Conservation (phyloP, 495 filamentous ascomycete species). For the Penicillium coprophilum region DNA sequence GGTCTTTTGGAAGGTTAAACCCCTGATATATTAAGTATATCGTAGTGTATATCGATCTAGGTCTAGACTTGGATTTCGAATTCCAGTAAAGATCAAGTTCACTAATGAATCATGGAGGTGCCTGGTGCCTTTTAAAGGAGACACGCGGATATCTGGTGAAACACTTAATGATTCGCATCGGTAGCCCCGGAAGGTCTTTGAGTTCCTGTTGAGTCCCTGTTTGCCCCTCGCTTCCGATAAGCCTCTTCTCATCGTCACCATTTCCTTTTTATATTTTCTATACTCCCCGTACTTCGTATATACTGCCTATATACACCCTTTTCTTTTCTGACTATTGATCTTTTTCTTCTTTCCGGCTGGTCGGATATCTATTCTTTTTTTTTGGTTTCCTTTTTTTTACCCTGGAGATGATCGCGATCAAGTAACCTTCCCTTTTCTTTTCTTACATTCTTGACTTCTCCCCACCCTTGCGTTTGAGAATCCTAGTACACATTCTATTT, state of each 20-base stretch:
- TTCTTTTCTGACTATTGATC: slow-evolving; percentile 4
- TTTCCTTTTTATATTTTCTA: slow-evolving; percentile 1
- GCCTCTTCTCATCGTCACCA: slow-evolving; percentile 33
- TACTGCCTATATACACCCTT: background rate
- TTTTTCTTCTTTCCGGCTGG: slow-evolving; percentile 7
- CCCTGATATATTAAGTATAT: background rate
- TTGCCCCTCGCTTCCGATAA: slow-evolving; percentile 34
- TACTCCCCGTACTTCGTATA: no score
- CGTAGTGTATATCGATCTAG: background rate
- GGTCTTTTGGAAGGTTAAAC: background rate
- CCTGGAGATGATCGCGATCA: slow-evolving; percentile 25
- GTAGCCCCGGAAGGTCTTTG: slow-evolving; percentile 26
- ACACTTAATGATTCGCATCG: slow-evolving; percentile 32
- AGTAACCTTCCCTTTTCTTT: slow-evolving; percentile 24
- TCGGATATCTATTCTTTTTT: slow-evolving; percentile 8
- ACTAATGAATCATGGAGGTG: slow-evolving; percentile 18
- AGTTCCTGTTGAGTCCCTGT: slow-evolving; percentile 7
- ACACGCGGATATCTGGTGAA: slow-evolving; percentile 27
- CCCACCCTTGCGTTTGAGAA: slow-evolving; percentile 27
- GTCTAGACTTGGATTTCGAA: background rate
- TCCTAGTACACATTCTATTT: slow-evolving; percentile 17
- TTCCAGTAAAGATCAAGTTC: slow-evolving; percentile 7
- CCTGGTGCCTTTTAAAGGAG: slow-evolving; percentile 30
- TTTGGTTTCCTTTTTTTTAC: background rate
- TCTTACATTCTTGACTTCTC: slow-evolving; percentile 17